Conservation (phyloP, 495 filamentous ascomycete species). For the Aspergillus nidulans region DNA sequence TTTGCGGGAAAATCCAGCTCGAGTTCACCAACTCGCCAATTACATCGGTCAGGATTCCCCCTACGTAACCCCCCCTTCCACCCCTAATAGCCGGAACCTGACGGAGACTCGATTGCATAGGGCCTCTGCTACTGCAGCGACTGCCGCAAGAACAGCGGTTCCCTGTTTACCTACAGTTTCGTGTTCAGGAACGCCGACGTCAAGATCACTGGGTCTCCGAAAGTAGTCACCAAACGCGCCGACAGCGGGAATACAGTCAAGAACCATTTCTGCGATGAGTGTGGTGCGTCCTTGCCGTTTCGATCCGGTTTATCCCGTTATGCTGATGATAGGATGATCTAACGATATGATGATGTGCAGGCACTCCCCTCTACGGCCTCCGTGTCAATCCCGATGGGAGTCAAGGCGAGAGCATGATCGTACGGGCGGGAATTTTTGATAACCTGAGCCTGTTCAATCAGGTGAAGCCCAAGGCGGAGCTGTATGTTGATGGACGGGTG, state of each 20-base stretch:
- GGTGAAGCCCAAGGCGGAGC: conserved; percentile 24
- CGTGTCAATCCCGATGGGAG: conserved; percentile 17
- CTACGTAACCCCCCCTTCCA: neutral
- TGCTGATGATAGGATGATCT: neutral
- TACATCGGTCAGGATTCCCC: conserved; percentile 19
- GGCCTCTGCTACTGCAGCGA: conserved; percentile 35
- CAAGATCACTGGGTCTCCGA: conserved; percentile 26
- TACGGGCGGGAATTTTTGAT: conserved; percentile 37
- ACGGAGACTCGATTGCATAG: conserved; percentile 16
- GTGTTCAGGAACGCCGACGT: conserved; percentile 24
- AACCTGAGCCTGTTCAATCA: conserved; percentile 20
- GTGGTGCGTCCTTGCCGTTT: conserved; percentile 23
- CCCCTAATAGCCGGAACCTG: neutral
- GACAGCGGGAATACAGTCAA: conserved; percentile 33
- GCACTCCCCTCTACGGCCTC: conserved; percentile 31
- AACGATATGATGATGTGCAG: conserved; percentile 15
- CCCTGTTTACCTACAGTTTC: conserved; percentile 21
- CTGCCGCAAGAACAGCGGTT: conserved; percentile 36
- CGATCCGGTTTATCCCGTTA: neutral
- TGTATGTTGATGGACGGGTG: conserved; percentile 25
- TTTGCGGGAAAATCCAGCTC: conserved; percentile 26
- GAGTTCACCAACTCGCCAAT: conserved; percentile 25
- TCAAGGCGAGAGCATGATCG: conserved; percentile 17
- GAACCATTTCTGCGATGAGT: conserved; percentile 38
- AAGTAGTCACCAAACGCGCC: conserved; percentile 27